phyloP scores from a whole-genome alignment of 2,329 filamentous ascomycete species.

The Didymella arachidicola region DNA sequence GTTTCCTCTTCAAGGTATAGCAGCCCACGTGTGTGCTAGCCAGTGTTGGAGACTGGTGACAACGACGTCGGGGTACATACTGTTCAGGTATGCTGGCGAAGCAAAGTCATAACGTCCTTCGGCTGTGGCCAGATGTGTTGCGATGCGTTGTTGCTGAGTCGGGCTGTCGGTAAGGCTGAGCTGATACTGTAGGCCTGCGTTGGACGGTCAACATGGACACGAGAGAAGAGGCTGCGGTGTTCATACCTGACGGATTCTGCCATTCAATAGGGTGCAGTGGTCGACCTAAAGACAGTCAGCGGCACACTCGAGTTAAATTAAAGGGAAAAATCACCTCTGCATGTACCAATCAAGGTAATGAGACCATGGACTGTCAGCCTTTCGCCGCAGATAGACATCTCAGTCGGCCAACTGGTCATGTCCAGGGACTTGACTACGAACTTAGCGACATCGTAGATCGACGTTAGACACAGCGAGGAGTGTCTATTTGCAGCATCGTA shows the following conservation, averaged over 20 bases:
- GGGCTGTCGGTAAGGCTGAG: constrained; percentile 54
- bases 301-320: neutral
- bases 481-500: constrained; percentile 58
- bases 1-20: constrained; percentile 33
- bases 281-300: constrained; percentile 37
- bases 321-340: constrained; percentile 33
- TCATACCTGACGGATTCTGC: constrained; percentile 55
- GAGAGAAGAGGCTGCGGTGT: neutral
- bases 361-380: constrained; percentile 68
- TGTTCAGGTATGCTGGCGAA: constrained; percentile 65
- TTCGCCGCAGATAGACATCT: constrained; percentile 75
- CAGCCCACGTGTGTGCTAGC: constrained; percentile 49
- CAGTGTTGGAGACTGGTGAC: constrained; percentile 50
- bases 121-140: constrained; percentile 71
- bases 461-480: constrained; percentile 68
- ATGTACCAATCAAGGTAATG: constrained; percentile 58
- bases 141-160: constrained; percentile 55
- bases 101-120: constrained; percentile 73
- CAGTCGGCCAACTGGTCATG: constrained; percentile 69
- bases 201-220: neutral
- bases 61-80: constrained; percentile 49
- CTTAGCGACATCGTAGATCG: constrained; percentile 72
- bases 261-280: constrained; percentile 49
- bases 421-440: constrained; percentile 75
- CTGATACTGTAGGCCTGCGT: constrained; percentile 55